Base-by-base conservation (phyloP, 805 yeast species). In the Kregervanrija pseudodelftensis region DNA sequence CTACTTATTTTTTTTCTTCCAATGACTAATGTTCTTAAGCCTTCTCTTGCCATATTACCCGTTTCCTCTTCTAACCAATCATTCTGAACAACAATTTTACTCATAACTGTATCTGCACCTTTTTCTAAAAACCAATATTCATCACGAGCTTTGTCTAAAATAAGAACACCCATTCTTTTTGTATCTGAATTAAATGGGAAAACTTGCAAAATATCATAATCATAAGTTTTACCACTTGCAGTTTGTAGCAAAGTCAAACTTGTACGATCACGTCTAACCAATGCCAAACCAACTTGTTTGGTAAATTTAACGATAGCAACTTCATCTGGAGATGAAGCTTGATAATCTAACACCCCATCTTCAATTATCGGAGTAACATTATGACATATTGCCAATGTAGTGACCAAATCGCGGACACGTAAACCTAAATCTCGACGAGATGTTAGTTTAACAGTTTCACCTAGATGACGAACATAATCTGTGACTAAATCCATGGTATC, bases 31-130 rank as follows among this genome's bases (percentile, higher is more conserved):
- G 99, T 93, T 59, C 99, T 78, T 50, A 93, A 72, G 13, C 99
- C 99, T 67, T 93, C 99, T 49, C 99, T 80, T 1, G 99, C 98
- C 97, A 93, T 89, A 57, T 93, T 93, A 14, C 89, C 82, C 0
- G 96, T 88, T 64, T 93, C 99, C 66, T 93, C 99, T 47, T 95
- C 99, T 22, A 93, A 67, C 99, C 99, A 93, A 60, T 91, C 98
- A 59, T 82, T 89, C 35, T 74, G 74, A 53, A 79, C 83, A 11
- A 93, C 98, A 49, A 91, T 85, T 17, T 69, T 73, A 12, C 77
- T 64, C 96, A 93, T 93, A 5, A 89, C 96, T 0, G 95, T 81
- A 62, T 93, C 99, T 3, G 99, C 99, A 50, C 99, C 99, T 60
- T 93, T 93, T 57, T 85, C 77, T 60, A 84, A 69, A 60, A 95